Conservation (phyloP, 2,329 filamentous ascomycete genomes). For the Diplodia corticola region DNA sequence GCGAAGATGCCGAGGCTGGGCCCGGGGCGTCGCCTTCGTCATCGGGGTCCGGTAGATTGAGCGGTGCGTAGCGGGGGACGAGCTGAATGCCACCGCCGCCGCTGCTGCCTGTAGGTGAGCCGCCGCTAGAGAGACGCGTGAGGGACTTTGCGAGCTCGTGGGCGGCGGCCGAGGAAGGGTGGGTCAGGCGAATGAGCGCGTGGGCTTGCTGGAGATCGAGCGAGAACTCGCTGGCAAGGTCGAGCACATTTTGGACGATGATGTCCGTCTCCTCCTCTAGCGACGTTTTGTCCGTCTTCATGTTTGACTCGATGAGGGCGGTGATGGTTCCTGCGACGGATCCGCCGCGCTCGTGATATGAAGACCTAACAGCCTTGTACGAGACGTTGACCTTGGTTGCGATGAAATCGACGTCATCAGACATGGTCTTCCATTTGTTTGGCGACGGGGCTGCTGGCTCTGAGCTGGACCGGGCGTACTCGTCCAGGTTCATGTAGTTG, state of each 20-base stretch:
- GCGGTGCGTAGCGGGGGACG: conserved; percentile 48
- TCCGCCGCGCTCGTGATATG: conserved; percentile 60
- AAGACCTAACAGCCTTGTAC: conserved; percentile 51
- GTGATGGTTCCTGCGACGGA: conserved; percentile 58
- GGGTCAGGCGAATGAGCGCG: conserved; percentile 57
- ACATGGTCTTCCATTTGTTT: conserved; percentile 62
- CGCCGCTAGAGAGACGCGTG: conserved; percentile 37
- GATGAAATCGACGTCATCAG: conserved; percentile 62
- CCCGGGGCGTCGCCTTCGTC: conserved; percentile 30
- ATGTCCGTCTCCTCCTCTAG: conserved; percentile 41
- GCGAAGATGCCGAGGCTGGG: conserved; percentile 28
- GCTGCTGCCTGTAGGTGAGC: conserved; percentile 36
- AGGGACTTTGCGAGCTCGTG: conserved; percentile 61
- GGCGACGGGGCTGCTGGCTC: conserved; percentile 25
- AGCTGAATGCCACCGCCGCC: conserved; percentile 51
- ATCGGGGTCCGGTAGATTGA: conserved; percentile 38
- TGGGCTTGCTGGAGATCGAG: conserved; percentile 52
- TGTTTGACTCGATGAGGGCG: conserved; percentile 52
- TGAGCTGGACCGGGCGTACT: conserved; percentile 29
- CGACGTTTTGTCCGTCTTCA: conserved; percentile 30
- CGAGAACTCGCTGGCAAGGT: conserved; percentile 56
- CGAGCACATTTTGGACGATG: conserved; percentile 51
- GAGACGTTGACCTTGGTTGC: conserved; percentile 52
- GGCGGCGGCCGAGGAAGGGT: conserved; percentile 58
- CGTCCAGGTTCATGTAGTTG: conserved; percentile 32